Percentiles rank a stretch among this genome's conserved stretches.
Evolutionary conservation across 495 filamentous ascomycete genomes (phyloP).

Genomic region (Aspergillus sparsus): DNA sequence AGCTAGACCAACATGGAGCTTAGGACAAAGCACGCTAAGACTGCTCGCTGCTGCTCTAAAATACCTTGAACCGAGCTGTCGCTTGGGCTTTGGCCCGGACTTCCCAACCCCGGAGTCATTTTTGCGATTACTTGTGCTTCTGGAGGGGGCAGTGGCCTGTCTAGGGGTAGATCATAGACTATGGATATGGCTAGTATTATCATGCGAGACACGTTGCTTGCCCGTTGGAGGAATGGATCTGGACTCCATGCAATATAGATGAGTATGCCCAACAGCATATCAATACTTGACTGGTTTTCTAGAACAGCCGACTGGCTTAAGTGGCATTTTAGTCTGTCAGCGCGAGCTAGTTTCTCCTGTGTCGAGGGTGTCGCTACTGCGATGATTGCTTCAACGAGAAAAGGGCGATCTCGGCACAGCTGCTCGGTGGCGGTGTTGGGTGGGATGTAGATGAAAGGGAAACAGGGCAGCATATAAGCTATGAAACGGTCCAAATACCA

Average conservation of each 20-base stretch:
- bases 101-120: conserved; percentile 30
- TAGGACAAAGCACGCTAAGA: conserved; percentile 34
- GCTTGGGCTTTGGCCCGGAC: conserved; percentile 1
- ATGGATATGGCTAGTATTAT: conserved; percentile 37
- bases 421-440: conserved; percentile 26
- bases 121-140: conserved; percentile 29
- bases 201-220: conserved; percentile 29
- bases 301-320: conserved; percentile 28
- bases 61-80: conserved; percentile 21
- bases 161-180: conserved; percentile 30
- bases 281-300: conserved; percentile 30
- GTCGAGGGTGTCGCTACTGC: conserved; percentile 31
- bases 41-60: conserved; percentile 31
- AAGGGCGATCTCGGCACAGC: conserved; percentile 28
- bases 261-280: conserved; percentile 31
- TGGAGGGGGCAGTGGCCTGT: conserved; percentile 27
- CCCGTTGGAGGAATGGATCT: conserved; percentile 34
- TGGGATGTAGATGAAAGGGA: no score
- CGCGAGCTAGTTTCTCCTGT: conserved; percentile 21
- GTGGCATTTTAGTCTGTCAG: conserved; percentile 28
- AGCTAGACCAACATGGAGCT: conserved; percentile 31
- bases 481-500: no score
- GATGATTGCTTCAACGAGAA: conserved; percentile 29
- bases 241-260: conserved; percentile 38
- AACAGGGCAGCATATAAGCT: no score